phyloP scores from a whole-genome alignment of 2,329 filamentous ascomycete species.

The Penicillium brevicompactum region DNA sequence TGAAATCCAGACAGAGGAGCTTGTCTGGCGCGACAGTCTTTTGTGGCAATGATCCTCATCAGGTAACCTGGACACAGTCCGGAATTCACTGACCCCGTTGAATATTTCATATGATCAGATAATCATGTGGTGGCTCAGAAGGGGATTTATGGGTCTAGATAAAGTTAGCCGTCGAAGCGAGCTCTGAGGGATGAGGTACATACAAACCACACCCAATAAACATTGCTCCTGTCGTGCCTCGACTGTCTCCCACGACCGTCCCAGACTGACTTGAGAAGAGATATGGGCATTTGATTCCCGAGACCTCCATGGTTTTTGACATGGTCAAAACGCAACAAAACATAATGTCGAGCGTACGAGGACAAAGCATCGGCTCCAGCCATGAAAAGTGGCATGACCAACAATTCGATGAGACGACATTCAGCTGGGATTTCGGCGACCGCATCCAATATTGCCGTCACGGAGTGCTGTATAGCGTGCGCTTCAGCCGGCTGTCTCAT shows the following conservation, averaged over 20 bases:
- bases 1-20: too few relatives aligned
- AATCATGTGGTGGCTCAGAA: conserved; percentile 30
- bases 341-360: conserved; percentile 33
- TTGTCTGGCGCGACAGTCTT: too few relatives aligned
- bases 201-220: conserved; percentile 33
- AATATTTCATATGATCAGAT: conserved; percentile 28
- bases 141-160: conserved; percentile 25
- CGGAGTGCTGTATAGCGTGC: conserved; percentile 28
- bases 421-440: conserved; percentile 25
- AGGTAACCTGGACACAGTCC: too few relatives aligned
- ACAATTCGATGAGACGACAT: conserved; percentile 28
- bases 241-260: conserved; percentile 23
- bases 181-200: conserved; percentile 5
- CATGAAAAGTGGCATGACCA: conserved; percentile 34
- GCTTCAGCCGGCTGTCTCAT: conserved; percentile 19
- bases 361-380: conserved; percentile 31
- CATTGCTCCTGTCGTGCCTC: conserved; percentile 23
- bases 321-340: conserved; percentile 28
- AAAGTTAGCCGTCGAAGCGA: background rate
- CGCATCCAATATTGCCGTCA: conserved; percentile 29
- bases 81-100: too few relatives aligned
- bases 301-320: conserved; percentile 30
- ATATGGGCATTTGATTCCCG: conserved; percentile 23
- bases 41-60: too few relatives aligned
- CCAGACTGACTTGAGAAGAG: conserved; percentile 30